phyloP scores from a whole-genome alignment of 805 yeast genomes.

The Pichia scutulata region DNA sequence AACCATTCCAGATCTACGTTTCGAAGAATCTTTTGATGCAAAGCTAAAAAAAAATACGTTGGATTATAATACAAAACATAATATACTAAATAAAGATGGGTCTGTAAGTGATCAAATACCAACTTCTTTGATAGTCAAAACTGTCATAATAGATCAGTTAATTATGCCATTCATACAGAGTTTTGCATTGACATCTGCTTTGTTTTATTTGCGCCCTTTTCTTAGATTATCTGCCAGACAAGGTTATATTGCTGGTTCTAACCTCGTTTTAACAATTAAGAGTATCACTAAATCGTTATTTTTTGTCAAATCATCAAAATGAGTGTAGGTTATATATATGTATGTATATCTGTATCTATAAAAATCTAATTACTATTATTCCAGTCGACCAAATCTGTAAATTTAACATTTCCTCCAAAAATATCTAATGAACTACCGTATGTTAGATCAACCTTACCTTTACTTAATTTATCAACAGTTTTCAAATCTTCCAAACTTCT shows the following conservation, averaged over 20 bases:
- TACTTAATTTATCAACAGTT: conserved; percentile 58
- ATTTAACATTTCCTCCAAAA: conserved; percentile 87
- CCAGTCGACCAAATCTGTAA: conserved; percentile 72
- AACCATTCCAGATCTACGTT: conserved; percentile 55
- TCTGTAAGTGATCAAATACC: conserved; percentile 18
- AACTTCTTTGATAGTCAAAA: conserved; percentile 36
- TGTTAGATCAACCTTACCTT: conserved; percentile 84
- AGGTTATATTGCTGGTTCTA: not conserved
- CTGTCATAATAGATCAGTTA: conserved; percentile 45
- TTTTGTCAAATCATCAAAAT: not conserved
- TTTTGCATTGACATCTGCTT: conserved; percentile 34
- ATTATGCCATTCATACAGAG: conserved; percentile 54
- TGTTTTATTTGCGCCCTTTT: conserved; percentile 32
- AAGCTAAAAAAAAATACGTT: conserved; percentile 25
- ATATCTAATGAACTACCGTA: conserved; percentile 91
- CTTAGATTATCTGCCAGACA: not conserved
- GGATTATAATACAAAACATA: conserved; percentile 5
- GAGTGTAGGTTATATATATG: not conserved
- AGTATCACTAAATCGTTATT: not conserved
- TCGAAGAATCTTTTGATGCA: conserved; percentile 51
- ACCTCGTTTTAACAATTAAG: not conserved
- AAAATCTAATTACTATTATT: conserved; percentile 30
- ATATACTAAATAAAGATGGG: not conserved
- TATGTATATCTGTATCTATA: not conserved
- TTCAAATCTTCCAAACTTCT: conserved; percentile 60